Base-by-base conservation (phyloP, 129 eudicot genomes). In the Escallonia rubra region DNA sequence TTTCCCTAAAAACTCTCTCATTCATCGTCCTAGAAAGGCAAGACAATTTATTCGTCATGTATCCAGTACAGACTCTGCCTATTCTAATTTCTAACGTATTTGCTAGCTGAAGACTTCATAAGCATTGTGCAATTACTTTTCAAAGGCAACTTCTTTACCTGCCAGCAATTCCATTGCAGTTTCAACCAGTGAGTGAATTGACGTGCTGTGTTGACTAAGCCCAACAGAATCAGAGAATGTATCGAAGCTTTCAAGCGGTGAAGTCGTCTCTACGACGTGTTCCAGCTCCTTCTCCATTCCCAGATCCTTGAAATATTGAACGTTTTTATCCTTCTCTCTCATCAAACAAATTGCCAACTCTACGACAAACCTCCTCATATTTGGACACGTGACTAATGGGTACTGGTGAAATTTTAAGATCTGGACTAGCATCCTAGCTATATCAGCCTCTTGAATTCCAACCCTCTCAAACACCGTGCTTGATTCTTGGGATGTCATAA, bases 211-310 rank as follows among this genome's bases (percentile, higher is more conserved):
- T 60, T 95, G 77, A 61, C 88, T 86, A 59, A 93, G 48, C 15
- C 99, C 99, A 59, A 89, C 91, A 5, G 95, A 81, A 41, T 96
- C 99, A 0, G 99, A 93, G 81, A 93, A 93, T 14, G 83, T 79
- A 53, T 77, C 86, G 74, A 89, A 93, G 69, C 90, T 93, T 73
- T 93, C 99, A 0, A 93, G 68, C 83, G 89, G 95, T 2, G 96
- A 84, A 46, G 93, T 89, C 3, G 93, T 84, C 68, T 93, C 99
- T 63, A 52, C 66, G 40, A 93, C 77, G 16, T 71, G 77, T 72
- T 89, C 90, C 40, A 93, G 83, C 74, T 93, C 92, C 64, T 63
- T 60, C 70, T 63, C 58, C 79, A 93, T 60, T 40, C 87, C 90
- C 43, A 89, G 70, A 56, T 74, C 65, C 72, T 64, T 78, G 66